Percentiles rank a stretch among this genome's conserved stretches.
These are phyloP conservation scores for Mortierella sp. DNA, from an alignment of 371 early-diverging fungal genomes.

Conservation along the genomic window DNA sequence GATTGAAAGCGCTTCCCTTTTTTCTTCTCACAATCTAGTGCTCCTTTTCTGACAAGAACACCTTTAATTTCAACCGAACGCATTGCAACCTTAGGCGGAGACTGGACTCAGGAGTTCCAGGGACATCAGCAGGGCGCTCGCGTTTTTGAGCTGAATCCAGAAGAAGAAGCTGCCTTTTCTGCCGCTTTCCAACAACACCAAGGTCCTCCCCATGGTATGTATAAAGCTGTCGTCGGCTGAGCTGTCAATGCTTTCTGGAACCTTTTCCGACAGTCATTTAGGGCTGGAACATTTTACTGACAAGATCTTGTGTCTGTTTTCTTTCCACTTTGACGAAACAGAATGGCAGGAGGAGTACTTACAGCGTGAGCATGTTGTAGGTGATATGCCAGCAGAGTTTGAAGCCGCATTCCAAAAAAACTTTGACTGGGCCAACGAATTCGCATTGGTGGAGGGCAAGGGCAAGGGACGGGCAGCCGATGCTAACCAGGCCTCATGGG, in stretches of 20 bases:
- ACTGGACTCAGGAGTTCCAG: constrained; percentile 72
- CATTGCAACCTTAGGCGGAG: constrained; percentile 35
- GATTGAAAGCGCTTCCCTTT: neutral
- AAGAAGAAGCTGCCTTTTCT: constrained; percentile 74
- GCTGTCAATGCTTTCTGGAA: neutral
- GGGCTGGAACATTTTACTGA: constrained; percentile 4
- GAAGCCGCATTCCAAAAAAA: constrained; percentile 76
- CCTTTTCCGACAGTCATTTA: too few relatives aligned
- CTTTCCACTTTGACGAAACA: constrained; percentile 27
- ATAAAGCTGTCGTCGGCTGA: neutral
- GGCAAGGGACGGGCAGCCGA: constrained; percentile 67
- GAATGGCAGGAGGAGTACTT: constrained; percentile 76
- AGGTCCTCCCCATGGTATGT: constrained; percentile 46
- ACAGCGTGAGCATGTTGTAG: constrained; percentile 67
- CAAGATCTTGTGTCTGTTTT: constrained; percentile 32
- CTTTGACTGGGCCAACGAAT: constrained; percentile 77
- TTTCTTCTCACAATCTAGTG: neutral
- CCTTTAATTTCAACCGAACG: neutral
- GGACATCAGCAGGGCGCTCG: constrained; percentile 61
- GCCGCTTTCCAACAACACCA: constrained; percentile 69
- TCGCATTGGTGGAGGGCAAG: constrained; percentile 66
- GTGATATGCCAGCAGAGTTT: constrained; percentile 70
- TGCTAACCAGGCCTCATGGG: constrained; percentile 69
- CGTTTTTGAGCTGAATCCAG: constrained; percentile 69
- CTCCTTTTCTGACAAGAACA: neutral